Evolutionary conservation across 2,329 filamentous ascomycete species (phyloP).

Genomic region (Penicillium sp.): DNA sequence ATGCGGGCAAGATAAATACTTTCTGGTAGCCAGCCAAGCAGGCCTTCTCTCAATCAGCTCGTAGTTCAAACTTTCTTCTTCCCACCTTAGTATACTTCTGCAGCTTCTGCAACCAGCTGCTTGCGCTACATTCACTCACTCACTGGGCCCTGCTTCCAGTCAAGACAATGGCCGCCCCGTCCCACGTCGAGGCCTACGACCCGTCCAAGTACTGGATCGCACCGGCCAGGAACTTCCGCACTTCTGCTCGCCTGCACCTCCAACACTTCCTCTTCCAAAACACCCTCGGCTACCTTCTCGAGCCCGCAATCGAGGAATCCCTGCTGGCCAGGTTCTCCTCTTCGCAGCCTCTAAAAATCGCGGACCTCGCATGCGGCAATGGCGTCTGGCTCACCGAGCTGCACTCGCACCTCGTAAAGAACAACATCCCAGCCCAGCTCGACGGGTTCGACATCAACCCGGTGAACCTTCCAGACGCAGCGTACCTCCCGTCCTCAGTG

Average conservation of each 20-base stretch:
- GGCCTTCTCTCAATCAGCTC: too few species aligned
- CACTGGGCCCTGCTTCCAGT: too few species aligned
- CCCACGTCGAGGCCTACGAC: not conserved
- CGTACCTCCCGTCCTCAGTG: not conserved
- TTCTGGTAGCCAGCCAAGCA: too few species aligned
- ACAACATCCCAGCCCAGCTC: not conserved
- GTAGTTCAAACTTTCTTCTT: too few species aligned
- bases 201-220: conserved; percentile 1
- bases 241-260: conserved; percentile 14
- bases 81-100: too few species aligned
- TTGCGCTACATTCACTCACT: too few species aligned
- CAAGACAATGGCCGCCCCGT: not conserved
- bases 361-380: not conserved
- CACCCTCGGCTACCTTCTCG: conserved; percentile 28
- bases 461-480: not conserved
- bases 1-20: too few species aligned
- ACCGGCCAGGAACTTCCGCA: not conserved
- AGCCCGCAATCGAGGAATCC: conserved; percentile 20
- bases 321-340: not conserved
- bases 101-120: too few species aligned
- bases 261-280: conserved; percentile 34
- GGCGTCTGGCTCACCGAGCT: conserved; percentile 2
- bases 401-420: not conserved
- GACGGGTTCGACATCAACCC: conserved; percentile 4
- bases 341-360: conserved; percentile 8